These are phyloP conservation scores for Yarrowia phangngaensis DNA, from an alignment of 805 yeast species.

Conservation along the genomic window DNA sequence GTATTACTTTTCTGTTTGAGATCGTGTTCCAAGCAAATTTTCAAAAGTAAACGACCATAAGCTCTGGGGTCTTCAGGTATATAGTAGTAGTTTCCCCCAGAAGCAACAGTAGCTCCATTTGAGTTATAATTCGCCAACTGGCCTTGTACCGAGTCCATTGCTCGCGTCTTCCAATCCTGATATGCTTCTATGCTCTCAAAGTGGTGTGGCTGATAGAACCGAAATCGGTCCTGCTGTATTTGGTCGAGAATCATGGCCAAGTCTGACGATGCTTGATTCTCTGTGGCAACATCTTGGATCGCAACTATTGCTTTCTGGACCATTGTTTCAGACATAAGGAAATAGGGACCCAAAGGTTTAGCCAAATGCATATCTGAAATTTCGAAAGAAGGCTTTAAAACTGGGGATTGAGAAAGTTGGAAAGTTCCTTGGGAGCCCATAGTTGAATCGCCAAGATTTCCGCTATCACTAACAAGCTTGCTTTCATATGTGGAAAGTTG, in stretches of 20 bases:
- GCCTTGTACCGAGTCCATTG: background rate
- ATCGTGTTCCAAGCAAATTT: constrained; percentile 47
- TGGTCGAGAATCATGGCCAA: constrained; percentile 34
- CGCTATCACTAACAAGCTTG: constrained; percentile 4
- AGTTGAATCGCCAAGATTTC: background rate
- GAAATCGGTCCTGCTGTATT: constrained; percentile 37
- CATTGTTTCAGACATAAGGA: constrained; percentile 46
- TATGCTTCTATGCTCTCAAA: constrained; percentile 42
- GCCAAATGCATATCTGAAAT: constrained; percentile 55
- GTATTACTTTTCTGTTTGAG: constrained; percentile 29
- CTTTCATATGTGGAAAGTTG: constrained; percentile 30
- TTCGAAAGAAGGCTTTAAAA: constrained; percentile 48
- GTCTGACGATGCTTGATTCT: constrained; percentile 39
- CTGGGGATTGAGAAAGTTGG: background rate
- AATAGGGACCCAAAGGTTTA: constrained; percentile 47
- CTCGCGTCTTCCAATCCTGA: constrained; percentile 43
- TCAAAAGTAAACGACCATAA: constrained; percentile 43
- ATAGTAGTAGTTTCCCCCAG: constrained; percentile 35
- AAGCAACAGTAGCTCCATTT: background rate
- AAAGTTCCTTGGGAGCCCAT: background rate
- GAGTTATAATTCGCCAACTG: background rate
- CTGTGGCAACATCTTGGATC: constrained; percentile 44
- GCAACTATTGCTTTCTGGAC: constrained; percentile 54
- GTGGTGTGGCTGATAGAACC: constrained; percentile 38
- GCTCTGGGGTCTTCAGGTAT: constrained; percentile 45